Percentiles rank a stretch among this genome's conserved stretches.
Conservation (phyloP, 805 yeast genomes). For the Ogataea corticis region DNA sequence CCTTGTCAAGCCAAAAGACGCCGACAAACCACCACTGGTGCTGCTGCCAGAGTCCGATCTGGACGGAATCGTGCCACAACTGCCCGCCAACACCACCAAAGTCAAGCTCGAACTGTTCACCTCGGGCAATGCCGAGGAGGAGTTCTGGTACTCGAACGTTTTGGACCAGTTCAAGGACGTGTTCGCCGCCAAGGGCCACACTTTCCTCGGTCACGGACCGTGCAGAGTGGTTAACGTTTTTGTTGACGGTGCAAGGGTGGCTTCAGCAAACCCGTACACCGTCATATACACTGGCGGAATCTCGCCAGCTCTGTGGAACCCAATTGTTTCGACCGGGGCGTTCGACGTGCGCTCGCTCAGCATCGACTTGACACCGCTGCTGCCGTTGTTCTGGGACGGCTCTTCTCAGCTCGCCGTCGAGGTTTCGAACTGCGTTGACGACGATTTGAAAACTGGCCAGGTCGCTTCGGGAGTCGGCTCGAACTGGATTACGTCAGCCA, state of each 20-base stretch:
- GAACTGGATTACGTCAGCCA: constrained; percentile 64
- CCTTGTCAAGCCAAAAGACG: constrained; percentile 30
- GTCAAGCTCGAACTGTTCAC: constrained; percentile 60
- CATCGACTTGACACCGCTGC: constrained; percentile 66
- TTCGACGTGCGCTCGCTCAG: constrained; percentile 73
- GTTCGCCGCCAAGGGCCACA: constrained; percentile 42
- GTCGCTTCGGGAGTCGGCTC: constrained; percentile 41
- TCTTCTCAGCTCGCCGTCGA: constrained; percentile 43
- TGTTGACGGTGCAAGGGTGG: constrained; percentile 58
- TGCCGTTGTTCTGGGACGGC: constrained; percentile 67
- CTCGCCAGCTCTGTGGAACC: constrained; percentile 79
- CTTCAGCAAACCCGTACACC: constrained; percentile 67
- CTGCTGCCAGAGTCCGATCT: constrained; percentile 45
- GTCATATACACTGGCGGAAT: constrained; percentile 79
- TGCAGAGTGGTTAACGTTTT: constrained; percentile 64
- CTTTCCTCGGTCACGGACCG: constrained; percentile 66
- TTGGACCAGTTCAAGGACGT: constrained; percentile 46
- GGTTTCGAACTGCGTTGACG: constrained; percentile 53
- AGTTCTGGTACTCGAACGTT: constrained; percentile 75
- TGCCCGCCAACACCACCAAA: constrained; percentile 58
- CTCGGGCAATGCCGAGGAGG: constrained; percentile 79
- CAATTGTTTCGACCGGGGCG: constrained; percentile 72
- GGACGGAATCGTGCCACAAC: constrained; percentile 41
- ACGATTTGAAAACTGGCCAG: constrained; percentile 29
- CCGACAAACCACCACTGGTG: constrained; percentile 43